phyloP scores from a whole-genome alignment of 2,329 filamentous ascomycete genomes.

The Aureobasidium sp. region DNA sequence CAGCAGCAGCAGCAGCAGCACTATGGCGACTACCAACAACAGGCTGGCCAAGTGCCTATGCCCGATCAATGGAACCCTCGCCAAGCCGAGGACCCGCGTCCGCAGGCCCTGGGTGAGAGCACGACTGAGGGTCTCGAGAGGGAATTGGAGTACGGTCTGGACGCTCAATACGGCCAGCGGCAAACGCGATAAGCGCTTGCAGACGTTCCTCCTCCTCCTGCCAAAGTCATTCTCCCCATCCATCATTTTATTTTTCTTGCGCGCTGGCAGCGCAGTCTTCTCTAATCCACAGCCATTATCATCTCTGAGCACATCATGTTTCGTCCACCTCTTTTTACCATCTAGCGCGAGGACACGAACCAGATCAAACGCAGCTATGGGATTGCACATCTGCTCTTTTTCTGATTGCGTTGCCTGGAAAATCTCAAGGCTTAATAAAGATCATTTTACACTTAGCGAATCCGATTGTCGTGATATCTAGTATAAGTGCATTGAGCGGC shows the following conservation, averaged over 20 bases:
- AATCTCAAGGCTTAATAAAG: background rate
- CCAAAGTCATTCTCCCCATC: background rate
- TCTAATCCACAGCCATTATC: background rate
- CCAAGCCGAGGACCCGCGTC: slow-evolving; percentile 53
- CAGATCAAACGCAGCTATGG: background rate
- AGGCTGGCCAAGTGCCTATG: slow-evolving; percentile 48
- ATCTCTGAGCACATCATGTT: slow-evolving; percentile 4
- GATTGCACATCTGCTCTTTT: slow-evolving; percentile 2
- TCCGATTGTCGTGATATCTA: background rate
- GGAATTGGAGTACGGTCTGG: slow-evolving; percentile 40
- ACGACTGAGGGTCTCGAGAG: slow-evolving; percentile 32
- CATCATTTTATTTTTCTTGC: background rate
- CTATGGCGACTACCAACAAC: slow-evolving; percentile 32
- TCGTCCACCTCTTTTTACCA: background rate
- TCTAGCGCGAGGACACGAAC: background rate
- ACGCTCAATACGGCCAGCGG: slow-evolving; percentile 20
- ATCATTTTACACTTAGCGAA: background rate
- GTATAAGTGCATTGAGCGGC: background rate
- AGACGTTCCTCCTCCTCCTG: background rate
- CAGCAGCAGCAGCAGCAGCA: slow-evolving; percentile 35
- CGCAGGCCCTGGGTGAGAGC: slow-evolving; percentile 38
- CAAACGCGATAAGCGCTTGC: background rate
- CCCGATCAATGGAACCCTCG: slow-evolving; percentile 52
- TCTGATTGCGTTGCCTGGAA: background rate
- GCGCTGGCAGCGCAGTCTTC: slow-evolving; percentile 8